Percentiles rank a stretch among this genome's conserved stretches.
phyloP scores from a whole-genome alignment of 306 rosid species.

The Cucurbita argyrosperma region DNA sequence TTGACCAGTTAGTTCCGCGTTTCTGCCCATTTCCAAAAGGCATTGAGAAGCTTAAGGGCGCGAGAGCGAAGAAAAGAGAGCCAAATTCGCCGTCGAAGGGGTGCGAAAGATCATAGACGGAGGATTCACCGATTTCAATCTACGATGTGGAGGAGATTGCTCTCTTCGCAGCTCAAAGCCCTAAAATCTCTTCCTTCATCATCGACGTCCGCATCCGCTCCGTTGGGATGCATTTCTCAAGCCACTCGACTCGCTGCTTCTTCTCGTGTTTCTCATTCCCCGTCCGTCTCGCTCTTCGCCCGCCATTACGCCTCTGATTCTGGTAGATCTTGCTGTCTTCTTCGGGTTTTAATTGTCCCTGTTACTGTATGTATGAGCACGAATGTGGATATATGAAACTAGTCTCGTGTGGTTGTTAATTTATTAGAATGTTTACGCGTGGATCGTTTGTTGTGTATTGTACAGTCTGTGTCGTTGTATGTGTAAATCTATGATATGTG shows the following conservation, averaged over 20 bases:
- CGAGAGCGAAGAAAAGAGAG: background rate
- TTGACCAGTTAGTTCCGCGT: constrained; percentile 1
- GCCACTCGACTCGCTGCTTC: constrained; percentile 15
- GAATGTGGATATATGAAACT: background rate
- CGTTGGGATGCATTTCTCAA: constrained; percentile 34
- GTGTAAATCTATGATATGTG: background rate
- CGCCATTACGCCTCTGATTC: constrained; percentile 36
- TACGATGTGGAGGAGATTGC: constrained; percentile 59
- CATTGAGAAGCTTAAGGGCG: background rate
- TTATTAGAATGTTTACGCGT: no score
- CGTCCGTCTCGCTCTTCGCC: constrained; percentile 7
- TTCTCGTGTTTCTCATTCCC: constrained; percentile 3
- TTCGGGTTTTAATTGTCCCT: background rate
- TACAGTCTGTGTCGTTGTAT: background rate
- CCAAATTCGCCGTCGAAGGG: background rate
- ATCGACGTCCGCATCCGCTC: constrained; percentile 11
- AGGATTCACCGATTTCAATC: background rate
- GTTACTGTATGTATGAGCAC: background rate
- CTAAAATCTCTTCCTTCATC: constrained; percentile 21
- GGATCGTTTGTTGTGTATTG: no score
- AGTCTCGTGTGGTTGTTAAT: no score
- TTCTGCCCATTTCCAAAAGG: background rate
- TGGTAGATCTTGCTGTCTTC: constrained; percentile 20
- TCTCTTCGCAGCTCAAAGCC: constrained; percentile 54
- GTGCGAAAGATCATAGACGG: constrained; percentile 4